These are phyloP conservation scores for Lodderomyces margitis DNA, from an alignment of 1,139 yeast species.

Conservation along the genomic window DNA sequence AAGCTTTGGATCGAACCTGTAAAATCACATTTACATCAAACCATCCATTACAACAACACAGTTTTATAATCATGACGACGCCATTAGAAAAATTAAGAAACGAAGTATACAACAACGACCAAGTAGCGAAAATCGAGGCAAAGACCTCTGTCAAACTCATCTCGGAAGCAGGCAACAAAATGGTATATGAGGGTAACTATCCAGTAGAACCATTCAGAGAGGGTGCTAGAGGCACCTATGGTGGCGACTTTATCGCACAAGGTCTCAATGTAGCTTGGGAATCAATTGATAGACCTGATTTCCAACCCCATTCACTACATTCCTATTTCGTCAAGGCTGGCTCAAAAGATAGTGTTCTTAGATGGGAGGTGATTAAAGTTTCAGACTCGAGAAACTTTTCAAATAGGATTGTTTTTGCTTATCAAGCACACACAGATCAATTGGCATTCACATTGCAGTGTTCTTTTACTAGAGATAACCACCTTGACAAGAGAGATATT, in stretches of 20 bases:
- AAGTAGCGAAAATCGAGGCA: conserved; percentile 14
- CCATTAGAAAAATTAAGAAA: conserved; percentile 12
- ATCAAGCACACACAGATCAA: conserved; percentile 28
- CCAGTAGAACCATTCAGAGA: conserved; percentile 35
- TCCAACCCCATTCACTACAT: conserved; percentile 42
- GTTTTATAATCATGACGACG: not conserved
- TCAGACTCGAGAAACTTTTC: conserved; percentile 38
- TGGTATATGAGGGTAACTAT: conserved; percentile 28
- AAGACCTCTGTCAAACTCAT: conserved; percentile 11
- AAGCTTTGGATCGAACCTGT: too few species aligned
- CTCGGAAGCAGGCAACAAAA: conserved; percentile 10
- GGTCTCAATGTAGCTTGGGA: conserved; percentile 39
- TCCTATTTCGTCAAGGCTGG: conserved; percentile 43
- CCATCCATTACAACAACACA: too few species aligned
- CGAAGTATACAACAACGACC: conserved; percentile 13
- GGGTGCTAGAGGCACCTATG: conserved; percentile 39
- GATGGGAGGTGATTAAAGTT: conserved; percentile 34
- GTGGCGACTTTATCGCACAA: conserved; percentile 41
- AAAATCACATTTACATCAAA: too few species aligned
- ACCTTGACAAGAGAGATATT: conserved; percentile 16
- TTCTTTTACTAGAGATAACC: conserved; percentile 35
- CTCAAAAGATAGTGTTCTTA: conserved; percentile 25
- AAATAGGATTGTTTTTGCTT: conserved; percentile 36
- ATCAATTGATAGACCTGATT: conserved; percentile 25
- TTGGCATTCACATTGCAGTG: conserved; percentile 34